Percentiles rank a stretch among this genome's conserved stretches.
Conservation (phyloP, 257 asterid species). For the Penstemon newberryi region DNA sequence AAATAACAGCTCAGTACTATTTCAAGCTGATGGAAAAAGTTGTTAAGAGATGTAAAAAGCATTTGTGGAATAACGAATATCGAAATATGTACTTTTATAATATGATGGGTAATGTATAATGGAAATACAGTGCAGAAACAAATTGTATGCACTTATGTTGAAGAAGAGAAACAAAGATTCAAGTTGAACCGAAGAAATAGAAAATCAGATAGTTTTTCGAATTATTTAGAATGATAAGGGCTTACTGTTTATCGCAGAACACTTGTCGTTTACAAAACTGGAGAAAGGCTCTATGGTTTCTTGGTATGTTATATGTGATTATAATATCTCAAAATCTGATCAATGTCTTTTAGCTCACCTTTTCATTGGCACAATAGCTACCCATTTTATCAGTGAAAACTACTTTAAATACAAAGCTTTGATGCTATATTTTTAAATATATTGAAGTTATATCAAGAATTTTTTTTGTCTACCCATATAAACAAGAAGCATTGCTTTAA, state of each 20-base stretch:
- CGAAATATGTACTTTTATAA: neutral
- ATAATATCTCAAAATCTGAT: neutral
- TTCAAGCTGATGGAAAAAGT: constrained; percentile 2
- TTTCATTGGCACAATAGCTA: no score
- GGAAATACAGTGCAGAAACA: constrained; percentile 3
- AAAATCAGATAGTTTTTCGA: neutral
- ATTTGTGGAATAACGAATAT: constrained; percentile 1
- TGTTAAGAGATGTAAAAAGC: constrained; percentile 15
- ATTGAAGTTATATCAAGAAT: no score
- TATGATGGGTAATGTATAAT: constrained; percentile 7
- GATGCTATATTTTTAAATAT: no score
- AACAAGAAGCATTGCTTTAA: neutral
- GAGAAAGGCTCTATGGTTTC: neutral
- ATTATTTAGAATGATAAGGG: no score
- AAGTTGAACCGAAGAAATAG: neutral
- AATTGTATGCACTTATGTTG: neutral
- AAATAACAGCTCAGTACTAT: neutral
- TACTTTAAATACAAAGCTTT: no score
- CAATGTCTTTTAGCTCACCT: no score
- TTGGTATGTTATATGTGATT: neutral
- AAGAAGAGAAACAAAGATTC: neutral
- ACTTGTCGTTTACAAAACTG: neutral
- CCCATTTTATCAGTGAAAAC: no score
- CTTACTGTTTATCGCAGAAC: neutral
- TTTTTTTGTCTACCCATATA: neutral